Evolutionary conservation across 2,329 filamentous ascomycete genomes (phyloP), one percentile per base, ranked within the genome.

Genomic region (Trichoderma gracile): DNA sequence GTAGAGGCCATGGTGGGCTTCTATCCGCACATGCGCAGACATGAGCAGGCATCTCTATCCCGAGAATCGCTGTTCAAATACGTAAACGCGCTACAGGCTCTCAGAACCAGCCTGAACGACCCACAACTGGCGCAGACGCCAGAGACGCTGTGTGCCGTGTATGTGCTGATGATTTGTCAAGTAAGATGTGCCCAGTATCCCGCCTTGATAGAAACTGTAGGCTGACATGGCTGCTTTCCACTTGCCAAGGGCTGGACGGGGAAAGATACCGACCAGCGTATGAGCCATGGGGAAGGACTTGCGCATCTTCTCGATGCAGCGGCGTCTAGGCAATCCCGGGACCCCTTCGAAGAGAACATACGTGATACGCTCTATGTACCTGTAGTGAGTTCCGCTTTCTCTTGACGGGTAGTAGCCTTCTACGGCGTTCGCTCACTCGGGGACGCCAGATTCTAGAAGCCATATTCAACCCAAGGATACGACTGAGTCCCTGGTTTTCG

Each of bases 91-190:
- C 65, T 78, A 12, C 70, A 66, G 9, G 66, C 69, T 1, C 67
- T 78, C 21, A 69, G 72, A 7, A 47, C 56, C 3, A 70, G 68
- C 43, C 52, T 78, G 1, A 66, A 67, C 25, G 69, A 77, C 10
- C 73, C 76, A 0, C 62, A 43, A 0, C 71, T 69, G 21, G 71
- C 71, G 4, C 65, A 66, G 8, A 72, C 73, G 3, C 65, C 70
- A 0, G 76, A 78, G 19, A 78, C 76, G 0, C 70, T 78, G 42
- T 77, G 75, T 17, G 74, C 76, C 5, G 73, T 78, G 5, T 78
- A 78, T 59, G 64, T 78, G 9, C 67, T 78, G 19, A 74, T 77
- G 71, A 71, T 78, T 33, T 73, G 70, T 12, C 74, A 78, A 69
- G 76, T 76, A 59, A 8, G 71, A 62, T 12, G 23, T 27, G n/a